These are phyloP conservation scores for Cryptococcus neoformans DNA, from an alignment of 1,284 basidiomycete species.

Conservation along the genomic window DNA sequence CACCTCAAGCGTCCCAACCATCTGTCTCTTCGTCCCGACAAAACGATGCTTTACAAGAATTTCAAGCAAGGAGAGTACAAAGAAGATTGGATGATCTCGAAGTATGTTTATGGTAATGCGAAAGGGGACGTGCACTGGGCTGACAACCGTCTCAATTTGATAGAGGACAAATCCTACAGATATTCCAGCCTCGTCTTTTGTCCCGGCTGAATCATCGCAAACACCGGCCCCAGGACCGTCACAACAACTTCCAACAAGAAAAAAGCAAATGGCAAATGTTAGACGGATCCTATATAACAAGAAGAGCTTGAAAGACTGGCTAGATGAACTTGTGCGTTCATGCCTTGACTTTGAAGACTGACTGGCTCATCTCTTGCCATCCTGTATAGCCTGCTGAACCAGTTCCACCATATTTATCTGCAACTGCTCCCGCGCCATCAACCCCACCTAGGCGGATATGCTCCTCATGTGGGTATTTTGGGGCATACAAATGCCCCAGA, in stretches of 20 bases:
- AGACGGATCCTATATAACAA: constrained; percentile 39
- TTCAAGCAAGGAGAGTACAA: constrained; percentile 33
- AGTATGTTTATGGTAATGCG: constrained; percentile 18
- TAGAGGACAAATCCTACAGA: constrained; percentile 48
- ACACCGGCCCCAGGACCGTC: not conserved
- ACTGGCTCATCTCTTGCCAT: not conserved
- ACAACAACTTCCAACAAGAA: constrained; percentile 20
- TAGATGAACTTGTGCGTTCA: constrained; percentile 41
- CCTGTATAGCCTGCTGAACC: constrained; percentile 25
- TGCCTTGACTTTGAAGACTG: not conserved
- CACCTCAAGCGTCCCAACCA: not conserved
- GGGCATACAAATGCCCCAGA: constrained; percentile 32
- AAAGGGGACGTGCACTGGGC: not conserved
- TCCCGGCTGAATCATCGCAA: constrained; percentile 20
- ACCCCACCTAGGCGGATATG: constrained; percentile 34
- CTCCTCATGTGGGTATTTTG: constrained; percentile 42
- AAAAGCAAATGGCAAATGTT: constrained; percentile 46
- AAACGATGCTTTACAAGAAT: constrained; percentile 35
- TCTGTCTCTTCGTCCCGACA: constrained; percentile 1
- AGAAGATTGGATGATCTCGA: constrained; percentile 47
- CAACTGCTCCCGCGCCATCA: constrained; percentile 26
- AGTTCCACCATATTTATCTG: constrained; percentile 34
- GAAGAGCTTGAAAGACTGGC: constrained; percentile 44
- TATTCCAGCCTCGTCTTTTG: constrained; percentile 41
- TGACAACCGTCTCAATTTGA: not conserved